phyloP scores from a whole-genome alignment of 2,329 filamentous ascomycete genomes.

The Exserohilum turcica region DNA sequence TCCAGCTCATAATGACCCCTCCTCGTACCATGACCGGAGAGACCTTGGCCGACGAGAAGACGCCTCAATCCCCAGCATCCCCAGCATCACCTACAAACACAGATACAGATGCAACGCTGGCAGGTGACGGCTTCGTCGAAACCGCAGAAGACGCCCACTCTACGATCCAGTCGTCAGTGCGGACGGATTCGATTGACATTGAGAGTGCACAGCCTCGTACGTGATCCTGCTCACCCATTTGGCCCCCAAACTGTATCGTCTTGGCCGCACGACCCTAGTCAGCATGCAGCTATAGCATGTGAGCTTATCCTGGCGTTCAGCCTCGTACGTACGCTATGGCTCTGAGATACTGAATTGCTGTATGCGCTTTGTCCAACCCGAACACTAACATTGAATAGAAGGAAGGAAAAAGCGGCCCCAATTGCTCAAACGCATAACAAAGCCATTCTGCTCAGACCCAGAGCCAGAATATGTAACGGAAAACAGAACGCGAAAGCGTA shows the following conservation, averaged over 20 bases:
- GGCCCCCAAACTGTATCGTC: slow-evolving; percentile 19
- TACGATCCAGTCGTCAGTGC: slow-evolving; percentile 12
- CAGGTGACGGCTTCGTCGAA: slow-evolving; percentile 41
- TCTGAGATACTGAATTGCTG: background rate
- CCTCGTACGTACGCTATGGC: slow-evolving; percentile 1
- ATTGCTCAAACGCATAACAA: slow-evolving; percentile 35
- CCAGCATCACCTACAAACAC: too few relatives aligned
- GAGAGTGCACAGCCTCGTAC: slow-evolving; percentile 42
- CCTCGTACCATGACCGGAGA: slow-evolving; percentile 41
- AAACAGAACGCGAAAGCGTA: slow-evolving; percentile 41
- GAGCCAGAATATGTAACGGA: slow-evolving; percentile 40
- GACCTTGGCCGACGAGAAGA: slow-evolving; percentile 34
- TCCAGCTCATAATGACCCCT: slow-evolving; percentile 31
- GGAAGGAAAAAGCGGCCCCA: slow-evolving; percentile 31
- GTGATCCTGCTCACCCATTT: slow-evolving; percentile 18
- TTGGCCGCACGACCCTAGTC: background rate
- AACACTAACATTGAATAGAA: slow-evolving; percentile 24
- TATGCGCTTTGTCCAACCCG: background rate
- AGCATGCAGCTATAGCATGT: background rate
- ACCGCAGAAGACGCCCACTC: slow-evolving; percentile 31
- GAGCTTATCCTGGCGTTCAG: background rate
- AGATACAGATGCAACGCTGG: slow-evolving; percentile 34
- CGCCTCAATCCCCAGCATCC: slow-evolving; percentile 32
- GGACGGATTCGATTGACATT: slow-evolving; percentile 17
- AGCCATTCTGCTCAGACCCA: slow-evolving; percentile 36